phyloP scores from a whole-genome alignment of 129 eudicot genomes.

The Calendula officinalis region DNA sequence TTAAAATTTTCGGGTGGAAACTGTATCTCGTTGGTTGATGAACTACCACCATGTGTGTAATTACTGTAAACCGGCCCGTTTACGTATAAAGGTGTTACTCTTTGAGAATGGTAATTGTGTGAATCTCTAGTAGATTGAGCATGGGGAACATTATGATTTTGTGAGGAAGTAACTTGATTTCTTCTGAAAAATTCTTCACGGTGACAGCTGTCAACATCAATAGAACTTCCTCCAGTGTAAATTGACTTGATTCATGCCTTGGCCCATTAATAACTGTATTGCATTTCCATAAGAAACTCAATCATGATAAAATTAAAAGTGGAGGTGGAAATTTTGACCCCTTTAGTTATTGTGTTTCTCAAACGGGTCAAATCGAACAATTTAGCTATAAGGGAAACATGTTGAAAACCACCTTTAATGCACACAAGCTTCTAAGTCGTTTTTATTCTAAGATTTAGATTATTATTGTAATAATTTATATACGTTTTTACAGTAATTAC shows the following conservation, averaged over 20 bases:
- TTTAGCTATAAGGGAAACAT: neutral
- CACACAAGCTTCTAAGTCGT: neutral
- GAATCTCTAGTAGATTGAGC: constrained; percentile 27
- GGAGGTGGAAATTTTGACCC: neutral
- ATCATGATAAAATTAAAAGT: constrained; percentile 1
- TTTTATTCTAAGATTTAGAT: neutral
- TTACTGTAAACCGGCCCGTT: constrained; percentile 9
- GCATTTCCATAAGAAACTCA: constrained; percentile 10
- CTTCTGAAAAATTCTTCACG: constrained; percentile 5
- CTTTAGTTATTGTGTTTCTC: neutral
- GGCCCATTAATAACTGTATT: constrained; percentile 31
- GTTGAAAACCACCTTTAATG: neutral
- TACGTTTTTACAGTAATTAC: too few relatives aligned
- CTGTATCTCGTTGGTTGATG: constrained; percentile 15
- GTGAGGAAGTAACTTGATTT: constrained; percentile 30
- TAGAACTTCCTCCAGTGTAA: constrained; percentile 18
- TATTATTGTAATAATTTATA: neutral
- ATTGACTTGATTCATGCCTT: constrained; percentile 15
- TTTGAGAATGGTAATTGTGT: constrained; percentile 16
- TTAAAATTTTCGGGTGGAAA: neutral
- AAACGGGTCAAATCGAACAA: neutral
- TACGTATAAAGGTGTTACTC: constrained; percentile 25
- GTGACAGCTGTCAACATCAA: constrained; percentile 8
- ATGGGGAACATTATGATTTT: constrained; percentile 20
- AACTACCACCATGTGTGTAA: constrained; percentile 7